Conservation (phyloP, 257 asterid genomes). For the Solanum tacnaense region DNA sequence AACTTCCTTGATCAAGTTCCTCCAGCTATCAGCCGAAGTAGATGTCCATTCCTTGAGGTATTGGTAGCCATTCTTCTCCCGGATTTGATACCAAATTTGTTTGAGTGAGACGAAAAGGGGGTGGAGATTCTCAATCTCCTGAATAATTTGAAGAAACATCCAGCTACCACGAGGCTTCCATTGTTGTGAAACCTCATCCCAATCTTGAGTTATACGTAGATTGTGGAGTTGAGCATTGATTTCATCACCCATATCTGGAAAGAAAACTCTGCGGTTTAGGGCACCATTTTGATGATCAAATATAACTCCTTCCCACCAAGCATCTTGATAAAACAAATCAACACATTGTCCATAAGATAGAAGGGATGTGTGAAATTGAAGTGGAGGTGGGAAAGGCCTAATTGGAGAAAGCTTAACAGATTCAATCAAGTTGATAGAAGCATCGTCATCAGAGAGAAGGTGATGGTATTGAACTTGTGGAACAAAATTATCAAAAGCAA, state of each 20-base stretch:
- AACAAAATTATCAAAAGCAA: constrained; percentile 5
- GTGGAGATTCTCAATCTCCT: constrained; percentile 27
- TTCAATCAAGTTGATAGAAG: constrained; percentile 28
- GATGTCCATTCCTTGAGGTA: constrained; percentile 50
- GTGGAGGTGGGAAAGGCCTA: constrained; percentile 48
- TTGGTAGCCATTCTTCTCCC: constrained; percentile 32
- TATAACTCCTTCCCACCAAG: constrained; percentile 91
- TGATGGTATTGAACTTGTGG: constrained; percentile 45
- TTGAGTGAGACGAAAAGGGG: constrained; percentile 48
- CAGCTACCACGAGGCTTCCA: constrained; percentile 62
- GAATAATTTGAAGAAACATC: constrained; percentile 52
- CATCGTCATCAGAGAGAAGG: constrained; percentile 39
- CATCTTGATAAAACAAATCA: constrained; percentile 38
- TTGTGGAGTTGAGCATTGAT: constrained; percentile 20
- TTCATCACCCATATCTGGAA: constrained; percentile 76
- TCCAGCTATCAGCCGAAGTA: constrained; percentile 24
- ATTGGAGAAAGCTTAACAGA: constrained; percentile 35
- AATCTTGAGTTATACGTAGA: constrained; percentile 42
- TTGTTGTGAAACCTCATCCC: constrained; percentile 54
- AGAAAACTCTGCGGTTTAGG: constrained; percentile 37
- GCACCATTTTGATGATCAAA: constrained; percentile 45
- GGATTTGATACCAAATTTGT: constrained; percentile 74
- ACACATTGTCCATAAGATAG: constrained; percentile 60
- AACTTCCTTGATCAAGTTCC: constrained; percentile 32
- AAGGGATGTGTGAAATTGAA: constrained; percentile 1